phyloP scores from a whole-genome alignment of 2,329 filamentous ascomycete genomes.

The Cercospora sesami region DNA sequence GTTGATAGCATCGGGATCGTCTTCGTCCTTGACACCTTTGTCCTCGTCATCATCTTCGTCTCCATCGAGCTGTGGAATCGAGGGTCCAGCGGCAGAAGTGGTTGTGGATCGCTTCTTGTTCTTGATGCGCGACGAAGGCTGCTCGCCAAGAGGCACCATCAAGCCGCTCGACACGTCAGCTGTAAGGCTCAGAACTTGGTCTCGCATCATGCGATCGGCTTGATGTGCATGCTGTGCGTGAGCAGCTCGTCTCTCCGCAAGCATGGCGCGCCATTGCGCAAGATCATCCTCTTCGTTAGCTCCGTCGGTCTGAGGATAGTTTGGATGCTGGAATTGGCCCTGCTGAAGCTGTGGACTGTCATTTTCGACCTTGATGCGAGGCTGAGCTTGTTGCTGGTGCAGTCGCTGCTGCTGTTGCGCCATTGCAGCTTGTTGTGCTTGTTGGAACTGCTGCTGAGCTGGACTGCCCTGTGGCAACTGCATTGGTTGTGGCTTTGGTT shows the following conservation, averaged over 20 bases:
- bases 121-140: conserved; percentile 40
- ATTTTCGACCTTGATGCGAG: conserved; percentile 41
- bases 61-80: conserved; percentile 56
- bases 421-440: conserved; percentile 45
- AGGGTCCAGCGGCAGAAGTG: conserved; percentile 12
- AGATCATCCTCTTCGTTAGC: conserved; percentile 57
- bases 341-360: conserved; percentile 33
- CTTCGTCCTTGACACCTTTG: conserved; percentile 48
- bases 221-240: conserved; percentile 55
- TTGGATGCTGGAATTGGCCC: conserved; percentile 42
- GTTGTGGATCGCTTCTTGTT: conserved; percentile 29
- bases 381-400: conserved; percentile 41
- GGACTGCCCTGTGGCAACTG: conserved; percentile 41
- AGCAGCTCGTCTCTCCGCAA: conserved; percentile 58
- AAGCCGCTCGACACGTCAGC: conserved; percentile 72
- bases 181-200: conserved; percentile 65
- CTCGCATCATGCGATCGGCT: conserved; percentile 69
- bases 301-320: conserved; percentile 73
- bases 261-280: conserved; percentile 58
- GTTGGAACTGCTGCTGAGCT: conserved; percentile 39
- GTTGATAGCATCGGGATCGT: conserved; percentile 94
- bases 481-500: conserved; percentile 37
- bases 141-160: conserved; percentile 69
- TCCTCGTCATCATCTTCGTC: conserved; percentile 55
- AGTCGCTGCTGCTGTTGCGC: conserved; percentile 35